Evolutionary conservation across 306 rosid species (phyloP), one percentile per base, ranked within the genome.

Genomic region (Gynostemma pentaphyllum): DNA sequence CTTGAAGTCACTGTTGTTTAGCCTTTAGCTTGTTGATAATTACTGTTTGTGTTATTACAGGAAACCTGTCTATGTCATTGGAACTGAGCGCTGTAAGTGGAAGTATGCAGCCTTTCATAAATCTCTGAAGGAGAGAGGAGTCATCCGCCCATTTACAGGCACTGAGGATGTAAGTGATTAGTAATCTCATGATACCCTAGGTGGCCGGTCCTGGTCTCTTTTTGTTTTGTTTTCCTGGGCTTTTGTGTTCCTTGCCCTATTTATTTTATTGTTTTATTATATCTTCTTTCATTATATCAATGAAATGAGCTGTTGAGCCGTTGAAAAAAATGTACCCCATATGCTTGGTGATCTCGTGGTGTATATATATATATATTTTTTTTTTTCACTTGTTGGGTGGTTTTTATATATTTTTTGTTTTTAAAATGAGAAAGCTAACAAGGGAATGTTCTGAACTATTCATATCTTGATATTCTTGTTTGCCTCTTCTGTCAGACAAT

Each of bases 61-160:
- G 77, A 92, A 88, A 71, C 98, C 98, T 55, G 96, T 88, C 62
- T 92, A 86, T 65, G 66, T 88, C 32, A 51, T 81, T 68, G 98
- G 96, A 55, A 75, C 82, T 47, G 98, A 86, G 71, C 79, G 82
- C 24, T 88, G 98, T 80, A 88, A 54, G 48, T 92, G 98, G 98
- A 92, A 92, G 80, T 78, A 82, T 74, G 64, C 85, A 5, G 95
- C 87, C 42, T 92, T 88, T 60, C 88, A 88, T 72, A 84, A 76
- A 74, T 75, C 94, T 45, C 78, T 88, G 68, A 86, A 71, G 70
- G 88, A 88, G 37, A 68, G 76, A 64, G 96, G 96, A 67, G 82
- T 84, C 62, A 83, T 86, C 65, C 82, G 94, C 40, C 79, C 96
- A 67, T 88, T 92, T 66, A 92, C 95, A 30, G 98, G 98, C 47